These are phyloP conservation scores for Casuarina cunninghamiana DNA, from an alignment of 306 rosid species.

Conservation along the genomic window DNA sequence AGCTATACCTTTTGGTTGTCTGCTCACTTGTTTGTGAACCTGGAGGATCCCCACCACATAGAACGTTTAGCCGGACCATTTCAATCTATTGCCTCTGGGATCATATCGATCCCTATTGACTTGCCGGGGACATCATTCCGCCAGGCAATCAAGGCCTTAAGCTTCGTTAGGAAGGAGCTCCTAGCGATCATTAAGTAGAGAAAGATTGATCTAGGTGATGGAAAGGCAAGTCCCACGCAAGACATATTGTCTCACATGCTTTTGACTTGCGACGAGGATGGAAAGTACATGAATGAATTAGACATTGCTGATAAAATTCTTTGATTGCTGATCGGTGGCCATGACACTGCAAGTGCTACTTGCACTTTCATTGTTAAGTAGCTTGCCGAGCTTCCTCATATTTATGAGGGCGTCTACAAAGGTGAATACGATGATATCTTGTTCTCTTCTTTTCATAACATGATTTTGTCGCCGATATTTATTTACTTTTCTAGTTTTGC, in stretches of 20 bases:
- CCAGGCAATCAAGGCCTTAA: conserved; percentile 60
- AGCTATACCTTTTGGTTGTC: conserved; percentile 82
- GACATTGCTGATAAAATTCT: conserved; percentile 85
- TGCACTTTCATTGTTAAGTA: conserved; percentile 85
- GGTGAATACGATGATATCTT: conserved; percentile 31
- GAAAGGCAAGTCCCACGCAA: conserved; percentile 55
- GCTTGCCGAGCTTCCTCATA: conserved; percentile 77
- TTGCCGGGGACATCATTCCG: conserved; percentile 76
- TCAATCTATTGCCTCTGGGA: conserved; percentile 47
- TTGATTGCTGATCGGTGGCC: conserved; percentile 82
- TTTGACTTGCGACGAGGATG: conserved; percentile 45
- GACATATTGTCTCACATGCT: conserved; percentile 93
- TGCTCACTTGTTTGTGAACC: conserved; percentile 64
- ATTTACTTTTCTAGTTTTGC: neutral
- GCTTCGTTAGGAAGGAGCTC: conserved; percentile 54
- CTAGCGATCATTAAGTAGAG: conserved; percentile 56
- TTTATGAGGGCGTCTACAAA: conserved; percentile 56
- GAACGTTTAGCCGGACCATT: conserved; percentile 53
- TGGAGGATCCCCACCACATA: conserved; percentile 54
- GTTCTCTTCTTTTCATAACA: neutral
- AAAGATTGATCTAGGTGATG: conserved; percentile 55
- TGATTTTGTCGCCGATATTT: neutral
- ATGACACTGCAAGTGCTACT: conserved; percentile 83
- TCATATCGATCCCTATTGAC: conserved; percentile 71
- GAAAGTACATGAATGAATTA: conserved; percentile 48